These are phyloP conservation scores for Blastocystis sp. DNA, from an alignment of 352 stramenopile species.

Conservation along the genomic window DNA sequence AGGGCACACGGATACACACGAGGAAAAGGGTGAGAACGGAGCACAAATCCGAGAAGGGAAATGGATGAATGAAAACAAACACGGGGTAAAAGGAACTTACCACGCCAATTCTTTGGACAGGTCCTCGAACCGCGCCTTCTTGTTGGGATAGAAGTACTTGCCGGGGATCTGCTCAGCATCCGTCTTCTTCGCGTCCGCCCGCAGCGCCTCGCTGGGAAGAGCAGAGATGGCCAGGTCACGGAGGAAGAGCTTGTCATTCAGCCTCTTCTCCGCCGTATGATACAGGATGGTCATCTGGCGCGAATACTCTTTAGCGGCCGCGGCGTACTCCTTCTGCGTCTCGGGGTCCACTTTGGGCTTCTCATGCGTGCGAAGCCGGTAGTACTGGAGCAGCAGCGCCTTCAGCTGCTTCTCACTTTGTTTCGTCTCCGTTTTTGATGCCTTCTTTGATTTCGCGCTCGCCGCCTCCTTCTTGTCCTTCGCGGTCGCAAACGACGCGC, in stretches of 20 bases:
- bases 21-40: neutral
- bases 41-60: neutral
- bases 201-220: slow-evolving; percentile 19
- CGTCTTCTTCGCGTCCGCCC: slow-evolving; percentile 12
- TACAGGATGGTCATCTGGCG: slow-evolving; percentile 34
- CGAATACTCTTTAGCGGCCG: slow-evolving; percentile 45
- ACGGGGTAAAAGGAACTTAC: slow-evolving; percentile 15
- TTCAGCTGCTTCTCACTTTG: slow-evolving; percentile 18
- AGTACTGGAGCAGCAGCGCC: slow-evolving; percentile 35
- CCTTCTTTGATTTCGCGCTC: slow-evolving; percentile 43
- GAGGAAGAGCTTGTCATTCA: slow-evolving; percentile 47
- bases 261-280: slow-evolving; percentile 18
- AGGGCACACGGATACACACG: neutral
- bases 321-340: slow-evolving; percentile 41
- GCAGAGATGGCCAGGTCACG: slow-evolving; percentile 47
- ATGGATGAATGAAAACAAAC: neutral
- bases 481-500: slow-evolving; percentile 2
- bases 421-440: slow-evolving; percentile 15
- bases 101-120: slow-evolving; percentile 50
- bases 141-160: slow-evolving; percentile 60
- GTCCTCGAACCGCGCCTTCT: slow-evolving; percentile 54
- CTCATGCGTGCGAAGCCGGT: slow-evolving; percentile 21
- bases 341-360: slow-evolving; percentile 27
- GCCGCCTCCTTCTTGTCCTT: slow-evolving; percentile 9
- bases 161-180: slow-evolving; percentile 35